phyloP scores from a whole-genome alignment of 2,329 filamentous ascomycete species.

The Conoideocrella luteorostrata region DNA sequence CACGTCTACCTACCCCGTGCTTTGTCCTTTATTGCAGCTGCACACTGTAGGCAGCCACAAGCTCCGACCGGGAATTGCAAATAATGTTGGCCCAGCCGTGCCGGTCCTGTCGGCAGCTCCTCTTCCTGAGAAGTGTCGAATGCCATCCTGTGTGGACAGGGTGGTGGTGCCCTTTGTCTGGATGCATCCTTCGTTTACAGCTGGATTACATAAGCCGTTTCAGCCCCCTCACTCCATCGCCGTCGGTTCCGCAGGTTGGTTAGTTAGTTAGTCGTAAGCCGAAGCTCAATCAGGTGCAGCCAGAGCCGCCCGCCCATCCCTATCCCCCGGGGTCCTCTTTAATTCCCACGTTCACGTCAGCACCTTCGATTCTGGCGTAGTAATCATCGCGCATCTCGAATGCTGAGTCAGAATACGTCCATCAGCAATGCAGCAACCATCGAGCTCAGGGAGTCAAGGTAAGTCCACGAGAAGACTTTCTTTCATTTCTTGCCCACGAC shows the following conservation, averaged over 20 bases:
- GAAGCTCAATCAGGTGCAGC: neutral
- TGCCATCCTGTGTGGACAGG: too few species aligned
- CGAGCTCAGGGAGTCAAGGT: slow-evolving; percentile 16
- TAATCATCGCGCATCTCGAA: slow-evolving; percentile 15
- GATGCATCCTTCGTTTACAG: neutral
- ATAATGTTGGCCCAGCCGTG: too few species aligned
- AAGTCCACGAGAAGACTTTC: slow-evolving; percentile 11
- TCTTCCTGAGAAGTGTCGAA: too few species aligned
- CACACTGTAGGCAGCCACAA: too few species aligned
- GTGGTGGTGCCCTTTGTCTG: too few species aligned
- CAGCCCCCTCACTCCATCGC: neutral
- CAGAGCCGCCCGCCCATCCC: neutral
- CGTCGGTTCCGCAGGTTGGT: neutral
- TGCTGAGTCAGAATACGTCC: slow-evolving; percentile 17
- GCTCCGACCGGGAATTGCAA: too few species aligned
- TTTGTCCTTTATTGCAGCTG: too few species aligned
- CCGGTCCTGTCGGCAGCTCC: too few species aligned
- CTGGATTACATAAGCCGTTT: slow-evolving; percentile 4
- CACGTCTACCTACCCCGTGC: too few species aligned
- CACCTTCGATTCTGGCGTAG: slow-evolving; percentile 16
- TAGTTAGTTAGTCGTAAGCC: too few species aligned
- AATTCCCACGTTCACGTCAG: slow-evolving; percentile 16
- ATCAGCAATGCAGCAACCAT: slow-evolving; percentile 15
- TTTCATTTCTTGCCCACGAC: slow-evolving; percentile 4
- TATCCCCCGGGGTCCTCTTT: slow-evolving; percentile 10